A percentile compares a stretch with the other conserved stretches of the same genome.
Conservation (phyloP, 495 filamentous ascomycete genomes). For the Penicillium mononematosum region DNA sequence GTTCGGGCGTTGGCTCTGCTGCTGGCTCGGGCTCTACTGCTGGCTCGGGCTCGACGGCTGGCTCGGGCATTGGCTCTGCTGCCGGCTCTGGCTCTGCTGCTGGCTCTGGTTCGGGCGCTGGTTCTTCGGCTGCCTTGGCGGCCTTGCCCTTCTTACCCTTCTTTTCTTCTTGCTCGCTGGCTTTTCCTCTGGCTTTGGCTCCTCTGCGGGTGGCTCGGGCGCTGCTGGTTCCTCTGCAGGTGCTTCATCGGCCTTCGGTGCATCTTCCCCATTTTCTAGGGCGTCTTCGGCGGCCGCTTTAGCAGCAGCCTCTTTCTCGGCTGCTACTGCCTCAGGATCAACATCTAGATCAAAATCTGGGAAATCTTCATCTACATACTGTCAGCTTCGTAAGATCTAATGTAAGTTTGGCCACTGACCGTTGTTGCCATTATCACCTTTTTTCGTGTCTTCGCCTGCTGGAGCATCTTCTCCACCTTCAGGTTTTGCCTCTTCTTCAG, state of each 20-base stretch:
- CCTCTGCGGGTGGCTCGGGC: neutral
- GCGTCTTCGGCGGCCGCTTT: conserved; percentile 29
- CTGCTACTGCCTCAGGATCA: conserved; percentile 33
- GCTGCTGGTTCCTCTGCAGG: neutral
- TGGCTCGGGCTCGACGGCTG: neutral
- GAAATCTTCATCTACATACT: conserved; percentile 31
- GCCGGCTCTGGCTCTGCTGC: neutral
- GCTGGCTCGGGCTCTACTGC: no score
- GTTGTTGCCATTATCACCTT: conserved; percentile 20
- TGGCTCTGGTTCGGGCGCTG: neutral
- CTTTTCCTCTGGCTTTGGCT: conserved; percentile 3
- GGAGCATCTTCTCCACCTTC: conserved; percentile 3
- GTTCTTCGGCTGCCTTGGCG: conserved; percentile 7
- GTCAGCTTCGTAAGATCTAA: conserved; percentile 2
- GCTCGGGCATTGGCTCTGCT: conserved; percentile 4
- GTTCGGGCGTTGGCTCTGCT: conserved; percentile 4
- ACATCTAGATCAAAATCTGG: conserved; percentile 30
- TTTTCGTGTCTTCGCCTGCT: conserved; percentile 9
- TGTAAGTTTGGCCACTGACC: conserved; percentile 11
- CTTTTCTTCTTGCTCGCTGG: conserved; percentile 13
- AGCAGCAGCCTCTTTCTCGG: conserved; percentile 31
- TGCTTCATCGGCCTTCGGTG: conserved; percentile 14
- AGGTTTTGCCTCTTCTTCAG: neutral
- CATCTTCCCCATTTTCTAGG: conserved; percentile 21
- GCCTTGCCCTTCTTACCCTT: conserved; percentile 13